Conservation (phyloP, 345 rosid genomes). For the Populus nigra region DNA sequence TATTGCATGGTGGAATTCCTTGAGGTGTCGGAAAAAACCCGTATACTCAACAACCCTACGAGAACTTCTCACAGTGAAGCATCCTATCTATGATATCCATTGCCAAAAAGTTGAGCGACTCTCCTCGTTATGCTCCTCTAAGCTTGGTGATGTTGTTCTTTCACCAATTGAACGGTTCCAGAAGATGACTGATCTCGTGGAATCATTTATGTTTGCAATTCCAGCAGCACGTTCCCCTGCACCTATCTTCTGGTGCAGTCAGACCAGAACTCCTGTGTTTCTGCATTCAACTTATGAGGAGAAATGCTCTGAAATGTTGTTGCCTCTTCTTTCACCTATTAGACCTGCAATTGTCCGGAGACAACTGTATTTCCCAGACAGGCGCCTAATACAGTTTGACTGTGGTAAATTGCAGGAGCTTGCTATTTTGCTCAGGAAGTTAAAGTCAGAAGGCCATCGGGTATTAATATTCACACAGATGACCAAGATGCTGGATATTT, state of each 20-base stretch:
- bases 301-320: slow-evolving; percentile 59
- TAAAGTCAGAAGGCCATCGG: slow-evolving; percentile 94
- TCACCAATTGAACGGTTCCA: slow-evolving; percentile 87
- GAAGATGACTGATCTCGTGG: slow-evolving; percentile 71
- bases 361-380: slow-evolving; percentile 96
- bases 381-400: slow-evolving; percentile 97
- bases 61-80: slow-evolving; percentile 53
- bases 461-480: slow-evolving; percentile 98
- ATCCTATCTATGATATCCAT: slow-evolving; percentile 59
- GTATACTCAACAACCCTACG: slow-evolving; percentile 68
- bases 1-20: slow-evolving; percentile 99
- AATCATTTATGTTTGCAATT: slow-evolving; percentile 87
- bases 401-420: slow-evolving; percentile 99
- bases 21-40: slow-evolving; percentile 87
- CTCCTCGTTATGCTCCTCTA: slow-evolving; percentile 62
- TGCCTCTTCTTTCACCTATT: slow-evolving; percentile 75
- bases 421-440: slow-evolving; percentile 73
- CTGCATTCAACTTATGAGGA: slow-evolving; percentile 55
- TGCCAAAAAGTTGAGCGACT: slow-evolving; percentile 43
- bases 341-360: slow-evolving; percentile 96
- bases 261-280: slow-evolving; percentile 55
- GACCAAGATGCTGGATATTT: slow-evolving; percentile 98
- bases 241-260: slow-evolving; percentile 88
- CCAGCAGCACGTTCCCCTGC: slow-evolving; percentile 87
- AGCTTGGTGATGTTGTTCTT: slow-evolving; percentile 75